These are phyloP conservation scores for Lactarius deliciosus DNA, from an alignment of 768 basidiomycete genomes.

Conservation along the genomic window DNA sequence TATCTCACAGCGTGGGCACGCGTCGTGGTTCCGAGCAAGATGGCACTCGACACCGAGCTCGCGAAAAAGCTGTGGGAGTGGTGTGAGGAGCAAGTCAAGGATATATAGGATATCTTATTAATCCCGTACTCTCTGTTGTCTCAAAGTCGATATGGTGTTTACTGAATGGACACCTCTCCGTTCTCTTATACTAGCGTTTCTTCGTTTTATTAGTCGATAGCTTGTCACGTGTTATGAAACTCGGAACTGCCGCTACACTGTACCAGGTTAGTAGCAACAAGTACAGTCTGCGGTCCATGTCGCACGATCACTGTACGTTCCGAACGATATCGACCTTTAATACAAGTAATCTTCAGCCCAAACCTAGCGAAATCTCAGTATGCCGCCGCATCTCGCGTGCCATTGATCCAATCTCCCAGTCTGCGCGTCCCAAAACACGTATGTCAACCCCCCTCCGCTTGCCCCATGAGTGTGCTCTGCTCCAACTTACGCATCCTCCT, in stretches of 20 bases:
- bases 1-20: slow-evolving; percentile 36
- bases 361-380: slow-evolving; percentile 60
- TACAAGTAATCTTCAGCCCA: neutral
- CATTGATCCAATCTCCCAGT: slow-evolving; percentile 90
- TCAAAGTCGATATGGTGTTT: neutral
- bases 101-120: slow-evolving; percentile 1
- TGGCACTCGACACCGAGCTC: slow-evolving; percentile 27
- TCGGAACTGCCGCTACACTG: too few species aligned
- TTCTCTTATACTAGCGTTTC: neutral
- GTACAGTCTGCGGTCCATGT: slow-evolving; percentile 5
- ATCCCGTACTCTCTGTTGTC: neutral
- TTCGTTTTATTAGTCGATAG: too few species aligned
- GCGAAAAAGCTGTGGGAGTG: slow-evolving; percentile 35
- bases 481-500: neutral
- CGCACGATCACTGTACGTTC: slow-evolving; percentile 23
- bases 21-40: slow-evolving; percentile 22
- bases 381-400: slow-evolving; percentile 68
- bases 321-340: neutral
- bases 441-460: slow-evolving; percentile 28
- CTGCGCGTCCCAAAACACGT: slow-evolving; percentile 84
- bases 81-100: slow-evolving; percentile 34
- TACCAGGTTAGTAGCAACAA: neutral
- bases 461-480: neutral
- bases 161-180: neutral
- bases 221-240: neutral